Percentiles rank a stretch among this genome's conserved stretches.
These are phyloP conservation scores for Neocallimastix lanati DNA, from an alignment of 192 early-diverging fungal species.

Conservation along the genomic window DNA sequence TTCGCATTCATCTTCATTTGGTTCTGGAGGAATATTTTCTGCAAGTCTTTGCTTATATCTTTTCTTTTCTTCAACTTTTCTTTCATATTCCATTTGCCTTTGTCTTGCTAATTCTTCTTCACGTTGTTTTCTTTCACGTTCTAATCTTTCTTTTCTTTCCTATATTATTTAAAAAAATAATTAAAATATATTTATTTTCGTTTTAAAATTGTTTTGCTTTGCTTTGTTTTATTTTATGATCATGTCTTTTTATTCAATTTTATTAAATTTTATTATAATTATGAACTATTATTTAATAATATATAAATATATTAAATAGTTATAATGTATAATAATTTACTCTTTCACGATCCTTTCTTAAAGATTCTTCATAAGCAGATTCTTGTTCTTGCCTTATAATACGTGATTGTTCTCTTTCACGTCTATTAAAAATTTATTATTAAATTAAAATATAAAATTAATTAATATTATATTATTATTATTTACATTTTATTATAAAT, in stretches of 20 bases:
- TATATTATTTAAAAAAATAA: neutral
- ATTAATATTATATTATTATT: no score
- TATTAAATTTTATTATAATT: no score
- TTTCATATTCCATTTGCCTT: neutral
- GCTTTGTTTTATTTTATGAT: no score
- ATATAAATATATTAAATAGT: no score
- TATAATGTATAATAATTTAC: no score
- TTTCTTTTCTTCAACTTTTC: neutral
- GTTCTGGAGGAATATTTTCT: neutral
- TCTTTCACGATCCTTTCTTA: neutral
- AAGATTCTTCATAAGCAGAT: neutral
- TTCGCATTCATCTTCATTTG: neutral
- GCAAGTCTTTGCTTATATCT: neutral
- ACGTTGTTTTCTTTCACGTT: neutral
- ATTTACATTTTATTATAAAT: no score
- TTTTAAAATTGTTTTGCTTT: no score
- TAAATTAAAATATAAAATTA: no score
- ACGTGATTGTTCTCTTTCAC: neutral
- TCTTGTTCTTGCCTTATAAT: neutral
- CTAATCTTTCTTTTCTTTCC: neutral
- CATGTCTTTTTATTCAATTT: no score
- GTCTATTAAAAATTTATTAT: neutral
- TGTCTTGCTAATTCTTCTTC: neutral
- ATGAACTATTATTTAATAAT: no score
- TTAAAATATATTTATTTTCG: no score